Evolutionary conservation across 805 yeast genomes (phyloP), one percentile per base, ranked within the genome.

Genomic region (Torulaspora quercuum): DNA sequence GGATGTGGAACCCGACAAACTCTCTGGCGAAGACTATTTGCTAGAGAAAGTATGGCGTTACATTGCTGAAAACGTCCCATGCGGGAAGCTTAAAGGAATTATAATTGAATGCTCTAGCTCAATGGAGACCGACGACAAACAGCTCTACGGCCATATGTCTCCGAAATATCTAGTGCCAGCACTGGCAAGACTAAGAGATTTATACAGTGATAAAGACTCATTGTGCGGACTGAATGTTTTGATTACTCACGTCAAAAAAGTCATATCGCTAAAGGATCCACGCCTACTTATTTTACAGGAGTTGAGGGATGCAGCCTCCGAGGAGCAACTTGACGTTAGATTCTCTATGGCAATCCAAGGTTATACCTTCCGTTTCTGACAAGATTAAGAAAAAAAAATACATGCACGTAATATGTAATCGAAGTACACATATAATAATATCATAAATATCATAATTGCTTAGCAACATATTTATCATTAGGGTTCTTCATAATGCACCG

Each of bases 121-220:
- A 2, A 67, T 68, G 42, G 61, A 64, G 7, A 68, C 72, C 0
- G 64, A 67, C 1, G 59, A 64, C 7, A 68, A 69, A 5, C 70
- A 75, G 2, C 52, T 86, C 16, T 88, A 76, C 55, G 97, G 97
- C 2, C 97, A 88, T 61, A 54, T 88, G 60, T 79, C 82, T 8
- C 95, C 96, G 3, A 49, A 57, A 2, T 71, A 72, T 46, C 58
- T 88, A 18, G 68, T 83, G 8, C 52, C 62, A 5, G 95, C 86
- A 51, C 62, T 89, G 10, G 37, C 43, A 3, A 37, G 18, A 3
- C 48, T 71, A 10, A 41, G 41, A 8, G 37, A 48, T n/a, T 71
- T 75, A 2, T 62, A 78, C 23, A 42, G 54, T 17, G 69, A 65
- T 1, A 23, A 27, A 13, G 53, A 78, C 9, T 64, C 71, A 28